Evolutionary conservation across 257 asterid species (phyloP), one percentile per base, ranked within the genome.

Genomic region (Gentiana dahurica): DNA sequence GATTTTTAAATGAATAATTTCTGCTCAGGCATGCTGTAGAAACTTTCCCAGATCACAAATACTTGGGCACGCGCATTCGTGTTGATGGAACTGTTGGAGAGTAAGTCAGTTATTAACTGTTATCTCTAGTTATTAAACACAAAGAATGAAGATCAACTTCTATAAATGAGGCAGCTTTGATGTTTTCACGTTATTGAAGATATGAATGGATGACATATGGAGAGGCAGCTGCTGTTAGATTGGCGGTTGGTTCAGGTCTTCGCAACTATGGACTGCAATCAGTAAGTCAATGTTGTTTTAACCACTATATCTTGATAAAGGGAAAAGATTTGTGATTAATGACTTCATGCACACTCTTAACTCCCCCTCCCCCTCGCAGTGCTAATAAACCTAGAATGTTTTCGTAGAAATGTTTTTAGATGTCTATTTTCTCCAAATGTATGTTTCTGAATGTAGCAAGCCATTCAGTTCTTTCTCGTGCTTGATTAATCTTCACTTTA

Each of bases 191-290:
- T 41, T 41, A 5, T 10, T 74, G 64, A 68, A 91, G 98, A 60
- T 91, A 91, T 76, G 85, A 87, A 76, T 87, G 98, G 98, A 82
- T 91, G 94, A 91, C 98, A 5, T 91, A 81, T 73, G 98, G 98
- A 54, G 98, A 91, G 76, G 79, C 79, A 32, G 89, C 92, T 60
- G 75, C 83, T 65, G 94, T 96, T 69, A 84, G 98, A 49, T 54
- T 94, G 57, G 94, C 96, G 52, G 64, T 91, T 61, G 98, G 98
- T 53, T 91, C 96, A 0, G 98, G 96, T 55, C 95, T 91, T 65
- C 65, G 51, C 53, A 73, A 78, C 68, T 68, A 70, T 67, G 96
- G 98, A 47, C 48, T 91, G 62, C 76, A 73, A 72, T 58, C 85
- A 57, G 98, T 83, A 77, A 70, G 85, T 64, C 59, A 38, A 36